Base-by-base conservation (phyloP, 352 stramenopile species). In the Pythium plurisporium region DNA sequence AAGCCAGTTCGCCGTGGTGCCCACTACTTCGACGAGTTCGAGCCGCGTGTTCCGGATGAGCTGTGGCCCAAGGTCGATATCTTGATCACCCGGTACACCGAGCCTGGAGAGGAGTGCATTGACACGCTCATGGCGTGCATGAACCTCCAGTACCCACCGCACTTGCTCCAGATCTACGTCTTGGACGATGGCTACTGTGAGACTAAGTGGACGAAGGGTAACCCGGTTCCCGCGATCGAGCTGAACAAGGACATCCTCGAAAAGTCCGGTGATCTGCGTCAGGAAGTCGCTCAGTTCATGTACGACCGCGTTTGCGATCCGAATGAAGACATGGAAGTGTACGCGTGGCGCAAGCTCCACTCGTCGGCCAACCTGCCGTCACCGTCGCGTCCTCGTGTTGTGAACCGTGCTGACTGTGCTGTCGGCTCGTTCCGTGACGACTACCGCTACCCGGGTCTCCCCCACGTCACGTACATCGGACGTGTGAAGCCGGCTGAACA, bases 191-290 rank as follows among this genome's bases (percentile, higher is more conserved):
- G 87, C 62, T 95, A 95, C 74, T 91, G 79, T 53, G 90, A 92
- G 71, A 93, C 84, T 19, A 78, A 91, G 1, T 95, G 86, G 84
- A 84, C 92, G 31, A 82, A 82, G 19, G 94, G 93, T 70, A 94
- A 93, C 70, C 81, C 93, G 64, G 89, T 92, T 67, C 92, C 95
- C 72, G 83, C 94, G 11, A 84, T 82, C n/a, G 82, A 95, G 23
- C 93, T 95, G 79, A 94, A 82, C 6, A 92, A 92, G 68, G 81
- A 29, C 79, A 89, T 93, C 20, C 95, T 94, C 67, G 86, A 96
- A 45, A 65, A 87, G 41, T 71, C 69, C 53, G 87, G 87, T 69
- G 87, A 95, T 38, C 60, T 95, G 58, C 83, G 86, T 54, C 78
- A 79, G 12, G 86, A 95, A 29, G 56, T 95, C 2, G 83, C 86